A percentile compares a stretch with the other conserved stretches of the same genome.
Conservation (phyloP, 1,139 yeast species). For the Chernovozyma aurita region DNA sequence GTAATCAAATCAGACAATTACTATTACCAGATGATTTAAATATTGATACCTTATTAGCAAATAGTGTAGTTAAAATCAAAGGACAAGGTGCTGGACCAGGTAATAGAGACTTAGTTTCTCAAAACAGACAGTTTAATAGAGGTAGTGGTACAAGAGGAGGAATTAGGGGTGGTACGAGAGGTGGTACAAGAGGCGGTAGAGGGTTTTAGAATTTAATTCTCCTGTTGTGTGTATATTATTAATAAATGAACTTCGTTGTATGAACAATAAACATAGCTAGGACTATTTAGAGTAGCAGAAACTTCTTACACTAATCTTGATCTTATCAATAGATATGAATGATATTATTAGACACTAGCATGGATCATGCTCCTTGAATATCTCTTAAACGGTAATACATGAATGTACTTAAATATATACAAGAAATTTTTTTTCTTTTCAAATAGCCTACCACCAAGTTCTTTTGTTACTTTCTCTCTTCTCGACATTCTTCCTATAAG, state of each 20-base stretch:
- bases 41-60: constrained; percentile 64
- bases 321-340: no score
- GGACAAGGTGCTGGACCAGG: constrained; percentile 44
- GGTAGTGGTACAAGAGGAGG: constrained; percentile 15
- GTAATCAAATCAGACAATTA: constrained; percentile 83
- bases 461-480: constrained; percentile 44
- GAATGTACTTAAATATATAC: no score
- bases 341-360: no score
- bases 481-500: constrained; percentile 53
- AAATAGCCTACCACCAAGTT: constrained; percentile 40
- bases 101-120: constrained; percentile 11
- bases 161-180: constrained; percentile 15
- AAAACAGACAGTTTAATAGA: constrained; percentile 9
- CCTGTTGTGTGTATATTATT: not conserved
- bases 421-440: no score
- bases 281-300: no score
- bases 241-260: no score
- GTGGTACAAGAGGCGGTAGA: constrained; percentile 16
- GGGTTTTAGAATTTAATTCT: no score
- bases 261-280: no score
- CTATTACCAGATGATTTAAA: constrained; percentile 86
- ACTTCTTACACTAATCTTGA: no score
- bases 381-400: no score
- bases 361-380: no score
- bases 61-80: constrained; percentile 32